Conservation (phyloP, 179 eudicot species). For the Spinacia oleracea region DNA sequence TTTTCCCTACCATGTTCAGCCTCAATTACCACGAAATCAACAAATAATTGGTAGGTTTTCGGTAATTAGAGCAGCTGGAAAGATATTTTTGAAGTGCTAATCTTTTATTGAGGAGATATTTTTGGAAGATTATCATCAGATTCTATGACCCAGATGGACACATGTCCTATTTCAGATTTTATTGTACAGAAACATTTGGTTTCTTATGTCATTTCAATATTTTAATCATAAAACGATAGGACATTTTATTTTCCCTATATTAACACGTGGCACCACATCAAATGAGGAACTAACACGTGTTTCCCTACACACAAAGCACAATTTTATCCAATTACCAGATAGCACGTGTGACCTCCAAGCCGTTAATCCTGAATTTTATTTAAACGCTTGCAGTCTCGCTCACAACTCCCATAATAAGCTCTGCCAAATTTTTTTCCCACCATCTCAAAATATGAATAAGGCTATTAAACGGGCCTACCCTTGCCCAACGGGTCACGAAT, state of each 20-base stretch:
- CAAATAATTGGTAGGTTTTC: too few species aligned
- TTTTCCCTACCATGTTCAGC: too few species aligned
- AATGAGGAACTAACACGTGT: slow-evolving; percentile 16
- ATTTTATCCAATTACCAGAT: slow-evolving; percentile 4
- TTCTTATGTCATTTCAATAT: neutral
- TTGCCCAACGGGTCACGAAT: slow-evolving; percentile 7
- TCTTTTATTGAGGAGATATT: neutral
- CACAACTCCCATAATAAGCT: neutral
- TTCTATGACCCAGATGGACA: slow-evolving; percentile 10
- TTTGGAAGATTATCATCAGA: slow-evolving; percentile 17
- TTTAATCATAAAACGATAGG: slow-evolving; percentile 19
- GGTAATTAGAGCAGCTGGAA: slow-evolving; percentile 7
- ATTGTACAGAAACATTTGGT: neutral
- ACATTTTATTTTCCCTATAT: slow-evolving; percentile 8
- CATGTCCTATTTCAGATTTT: slow-evolving; percentile 11
- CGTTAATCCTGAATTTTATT: neutral
- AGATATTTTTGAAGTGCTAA: slow-evolving; percentile 11
- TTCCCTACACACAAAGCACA: neutral
- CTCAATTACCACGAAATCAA: too few species aligned
- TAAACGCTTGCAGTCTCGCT: neutral
- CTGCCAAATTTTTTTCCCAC: neutral
- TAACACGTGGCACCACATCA: slow-evolving; percentile 28
- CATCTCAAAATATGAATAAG: neutral
- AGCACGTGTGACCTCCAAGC: slow-evolving; percentile 19
- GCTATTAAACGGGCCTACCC: slow-evolving; percentile 25